phyloP scores from a whole-genome alignment of 2,329 filamentous ascomycete genomes.

The Alternaria sp. region DNA sequence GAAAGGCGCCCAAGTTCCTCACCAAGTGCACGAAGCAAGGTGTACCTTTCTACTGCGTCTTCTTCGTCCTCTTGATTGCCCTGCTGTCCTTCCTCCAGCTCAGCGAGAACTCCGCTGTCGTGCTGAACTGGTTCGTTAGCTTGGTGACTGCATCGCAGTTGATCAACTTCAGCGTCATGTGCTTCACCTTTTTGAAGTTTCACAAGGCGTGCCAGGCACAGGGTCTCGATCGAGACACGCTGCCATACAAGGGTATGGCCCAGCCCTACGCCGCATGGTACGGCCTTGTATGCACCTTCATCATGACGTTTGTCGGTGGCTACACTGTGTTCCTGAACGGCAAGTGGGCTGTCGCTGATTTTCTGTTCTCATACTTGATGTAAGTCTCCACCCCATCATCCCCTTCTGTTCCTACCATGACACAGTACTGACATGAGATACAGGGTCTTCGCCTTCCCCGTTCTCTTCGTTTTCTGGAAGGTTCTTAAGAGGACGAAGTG shows the following conservation, averaged over 20 bases:
- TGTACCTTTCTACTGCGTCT: conserved; percentile 76
- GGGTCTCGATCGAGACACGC: conserved; percentile 67
- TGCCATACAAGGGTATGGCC: conserved; percentile 73
- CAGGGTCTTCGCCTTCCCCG: conserved; percentile 73
- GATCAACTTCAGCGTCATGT: conserved; percentile 59
- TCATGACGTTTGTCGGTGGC: conserved; percentile 78
- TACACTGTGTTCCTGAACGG: conserved; percentile 76
- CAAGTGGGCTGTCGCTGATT: conserved; percentile 71
- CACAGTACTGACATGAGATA: not conserved
- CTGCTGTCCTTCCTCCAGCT: conserved; percentile 78
- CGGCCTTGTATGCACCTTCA: conserved; percentile 65
- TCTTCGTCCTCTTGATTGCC: conserved; percentile 69
- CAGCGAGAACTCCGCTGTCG: conserved; percentile 69
- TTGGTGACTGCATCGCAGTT: conserved; percentile 73
- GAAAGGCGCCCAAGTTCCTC: conserved; percentile 62
- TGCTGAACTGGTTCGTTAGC: conserved; percentile 76
- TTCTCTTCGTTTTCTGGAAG: conserved; percentile 76
- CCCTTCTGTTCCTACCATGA: not conserved
- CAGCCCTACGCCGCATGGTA: conserved; percentile 78
- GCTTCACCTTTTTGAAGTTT: conserved; percentile 74
- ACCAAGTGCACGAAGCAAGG: conserved; percentile 64
- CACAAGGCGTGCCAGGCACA: conserved; percentile 72
- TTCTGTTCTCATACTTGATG: conserved; percentile 67
- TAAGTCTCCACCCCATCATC: not conserved
- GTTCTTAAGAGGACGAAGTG: conserved; percentile 68